Evolutionary conservation across 148 eudicot species (phyloP).

Genomic region (Rhododendron williamsianum): DNA sequence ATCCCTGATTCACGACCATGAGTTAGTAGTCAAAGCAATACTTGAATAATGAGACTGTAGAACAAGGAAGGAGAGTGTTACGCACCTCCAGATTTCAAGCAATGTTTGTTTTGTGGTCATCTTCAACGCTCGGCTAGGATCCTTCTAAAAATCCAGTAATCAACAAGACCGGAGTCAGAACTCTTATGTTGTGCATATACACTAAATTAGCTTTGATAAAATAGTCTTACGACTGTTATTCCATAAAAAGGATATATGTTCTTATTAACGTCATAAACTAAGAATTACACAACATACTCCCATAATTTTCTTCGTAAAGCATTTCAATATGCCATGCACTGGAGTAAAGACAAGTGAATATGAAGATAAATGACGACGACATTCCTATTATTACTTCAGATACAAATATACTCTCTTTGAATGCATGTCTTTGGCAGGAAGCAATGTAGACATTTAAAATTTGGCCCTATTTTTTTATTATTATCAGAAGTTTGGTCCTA

Average conservation of each 20-base stretch:
- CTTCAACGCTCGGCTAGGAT: conserved; percentile 50
- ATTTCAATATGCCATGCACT: background rate
- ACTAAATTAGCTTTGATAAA: background rate
- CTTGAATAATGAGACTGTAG: background rate
- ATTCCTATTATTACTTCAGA: background rate
- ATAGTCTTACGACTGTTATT: background rate
- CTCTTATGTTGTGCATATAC: conserved; percentile 1
- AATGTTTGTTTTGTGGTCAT: conserved; percentile 83
- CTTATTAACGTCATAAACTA: background rate
- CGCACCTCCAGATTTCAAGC: conserved; percentile 83
- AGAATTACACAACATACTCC: background rate
- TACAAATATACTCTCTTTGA: background rate
- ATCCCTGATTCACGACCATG: conserved; percentile 48
- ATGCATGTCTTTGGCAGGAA: background rate
- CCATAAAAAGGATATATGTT: background rate
- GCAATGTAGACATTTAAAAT: background rate
- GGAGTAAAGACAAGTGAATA: background rate
- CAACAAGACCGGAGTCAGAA: background rate
- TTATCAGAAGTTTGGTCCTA: background rate
- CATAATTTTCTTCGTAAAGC: background rate
- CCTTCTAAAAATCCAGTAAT: conserved; percentile 46
- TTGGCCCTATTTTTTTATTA: background rate
- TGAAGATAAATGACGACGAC: background rate
- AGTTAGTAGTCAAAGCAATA: background rate
- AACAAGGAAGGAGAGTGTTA: background rate